Base-by-base conservation (phyloP, 208 protist genomes). In the Wallacemonas rigidus region DNA sequence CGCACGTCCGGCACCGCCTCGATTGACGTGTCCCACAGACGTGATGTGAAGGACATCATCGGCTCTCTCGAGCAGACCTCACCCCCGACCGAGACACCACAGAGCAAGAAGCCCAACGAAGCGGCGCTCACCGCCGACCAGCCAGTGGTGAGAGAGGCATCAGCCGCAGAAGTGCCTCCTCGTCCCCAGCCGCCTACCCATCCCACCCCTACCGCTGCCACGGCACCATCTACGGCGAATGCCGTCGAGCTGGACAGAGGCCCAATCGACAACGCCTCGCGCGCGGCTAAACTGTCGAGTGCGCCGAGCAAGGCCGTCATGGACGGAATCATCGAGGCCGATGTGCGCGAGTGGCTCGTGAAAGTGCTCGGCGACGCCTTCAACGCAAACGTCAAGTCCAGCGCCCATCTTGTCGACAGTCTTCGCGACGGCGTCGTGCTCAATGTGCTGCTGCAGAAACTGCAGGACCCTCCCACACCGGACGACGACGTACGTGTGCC, bases 371-470 rank as follows among this genome's bases (percentile, higher is more conserved):
- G 86, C 17, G 71, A 78, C 51, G 57, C 41, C 7, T 82, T 85
- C 76, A 88, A 87, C 62, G 17, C 38, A 0, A 64, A 74, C 9
- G 74, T 94, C 40, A 38, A 83, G 50, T 51, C 75, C 0, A 39
- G 69, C 48, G 48, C 79, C 12, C 90, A 94, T 62, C 85, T 92
- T 54, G 76, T 92, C 17, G 87, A 93, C 39, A 65, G 84, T 2
- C 74, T 95, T 6, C 83, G 87, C 39, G 79, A 81, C 60, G 90
- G 90, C 35, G 81, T 92, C 11, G 67, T 92, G 47, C 75, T 95
- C 36, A 72, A 77, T 38, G 74, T 92, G 1, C 69, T 95, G 36
- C 63, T 95, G 6, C 88, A 93, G 69, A 91, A 90, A 65, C 77
- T 95, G 72, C 78, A 73, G 38, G 58, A 81, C 41, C 90, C 90